Base-by-base conservation (phyloP, 2,329 filamentous ascomycete species). In the Diplodia intermedia region DNA sequence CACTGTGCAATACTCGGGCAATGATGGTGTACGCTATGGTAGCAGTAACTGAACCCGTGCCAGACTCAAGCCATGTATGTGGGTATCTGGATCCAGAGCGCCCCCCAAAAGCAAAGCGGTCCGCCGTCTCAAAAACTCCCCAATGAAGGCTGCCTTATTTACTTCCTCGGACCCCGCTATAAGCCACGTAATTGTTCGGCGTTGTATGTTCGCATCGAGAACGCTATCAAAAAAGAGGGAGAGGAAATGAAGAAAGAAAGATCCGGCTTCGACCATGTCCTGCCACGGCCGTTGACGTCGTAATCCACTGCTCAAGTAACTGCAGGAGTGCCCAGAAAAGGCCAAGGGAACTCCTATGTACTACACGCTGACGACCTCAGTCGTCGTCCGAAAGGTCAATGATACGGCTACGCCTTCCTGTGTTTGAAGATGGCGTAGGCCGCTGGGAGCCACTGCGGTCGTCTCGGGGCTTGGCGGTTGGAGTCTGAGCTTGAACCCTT, bases 341-440 rank as follows among this genome's bases (percentile, higher is more conserved):
- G 43, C n/a, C 7, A 47, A 47, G 18, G 18, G 20, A 47, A 20
- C 43, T 47, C 8, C 18, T 8, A 0, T 47, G 36, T 11, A 7
- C 20, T 47, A 47, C 11, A n/a, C 8, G 20, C 43, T n/a, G 7
- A 12, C 18, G n/a, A 49, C 18, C 26, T 62, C 57, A 50, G 1
- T 62, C 43, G n/a, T 31, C 47, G 26, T 63, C 60, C 18, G 60
- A 63, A 9, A 63, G 47, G 31, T 36, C 18, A 18, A 63, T 63
- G 29, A 36, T 14, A 4, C 2, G 7, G 2, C 40, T 18, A 26
- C 47, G 43, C 29, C 11, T 52, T 14, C 26, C 52, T 33, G 9
- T 49, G 43, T 14, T 63, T 40, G 60, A 52, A 18, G 60, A 26
- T 6, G 29, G 60, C 6, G 29, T 63, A 52, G 60, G 31, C 47